These are phyloP conservation scores for Beauveria rudraprayagi DNA, from an alignment of 2,329 filamentous ascomycete genomes.

Conservation along the genomic window DNA sequence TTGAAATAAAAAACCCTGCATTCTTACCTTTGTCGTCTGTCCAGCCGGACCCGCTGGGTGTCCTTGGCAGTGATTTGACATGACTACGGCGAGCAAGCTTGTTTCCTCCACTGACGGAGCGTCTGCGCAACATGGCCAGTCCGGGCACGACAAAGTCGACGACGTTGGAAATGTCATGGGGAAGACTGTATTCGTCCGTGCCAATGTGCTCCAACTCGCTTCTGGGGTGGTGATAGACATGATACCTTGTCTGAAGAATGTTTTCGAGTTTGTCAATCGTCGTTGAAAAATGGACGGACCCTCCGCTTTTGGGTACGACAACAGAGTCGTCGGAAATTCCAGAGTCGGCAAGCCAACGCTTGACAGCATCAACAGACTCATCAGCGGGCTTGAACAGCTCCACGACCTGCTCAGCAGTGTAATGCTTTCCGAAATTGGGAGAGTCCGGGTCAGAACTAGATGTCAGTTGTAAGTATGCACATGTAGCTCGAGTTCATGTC, in stretches of 20 bases:
- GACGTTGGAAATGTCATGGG: conserved; percentile 26
- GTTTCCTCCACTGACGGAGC: not conserved
- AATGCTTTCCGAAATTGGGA: conserved; percentile 15
- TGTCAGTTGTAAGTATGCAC: not conserved
- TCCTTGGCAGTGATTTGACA: not conserved
- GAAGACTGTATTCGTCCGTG: conserved; percentile 29
- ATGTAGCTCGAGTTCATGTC: no score
- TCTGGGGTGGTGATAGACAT: conserved; percentile 36
- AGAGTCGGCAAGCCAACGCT: conserved; percentile 41
- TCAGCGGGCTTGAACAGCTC: not conserved
- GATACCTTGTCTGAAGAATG: conserved; percentile 45
- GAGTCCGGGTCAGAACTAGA: conserved; percentile 2
- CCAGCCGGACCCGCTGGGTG: not conserved
- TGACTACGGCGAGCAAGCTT: not conserved
- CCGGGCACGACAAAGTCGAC: conserved; percentile 33
- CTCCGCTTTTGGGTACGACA: conserved; percentile 39
- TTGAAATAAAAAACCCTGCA: not conserved
- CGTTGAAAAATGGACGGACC: conserved; percentile 26
- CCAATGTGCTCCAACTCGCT: conserved; percentile 26
- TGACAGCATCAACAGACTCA: conserved; percentile 40
- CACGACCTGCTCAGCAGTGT: not conserved
- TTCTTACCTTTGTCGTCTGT: not conserved
- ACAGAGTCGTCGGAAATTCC: conserved; percentile 42
- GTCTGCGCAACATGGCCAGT: conserved; percentile 21
- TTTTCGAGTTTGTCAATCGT: conserved; percentile 30